Evolutionary conservation across 495 filamentous ascomycete genomes (phyloP), one percentile per base, ranked within the genome.

Genomic region (Niebla homalea): DNA sequence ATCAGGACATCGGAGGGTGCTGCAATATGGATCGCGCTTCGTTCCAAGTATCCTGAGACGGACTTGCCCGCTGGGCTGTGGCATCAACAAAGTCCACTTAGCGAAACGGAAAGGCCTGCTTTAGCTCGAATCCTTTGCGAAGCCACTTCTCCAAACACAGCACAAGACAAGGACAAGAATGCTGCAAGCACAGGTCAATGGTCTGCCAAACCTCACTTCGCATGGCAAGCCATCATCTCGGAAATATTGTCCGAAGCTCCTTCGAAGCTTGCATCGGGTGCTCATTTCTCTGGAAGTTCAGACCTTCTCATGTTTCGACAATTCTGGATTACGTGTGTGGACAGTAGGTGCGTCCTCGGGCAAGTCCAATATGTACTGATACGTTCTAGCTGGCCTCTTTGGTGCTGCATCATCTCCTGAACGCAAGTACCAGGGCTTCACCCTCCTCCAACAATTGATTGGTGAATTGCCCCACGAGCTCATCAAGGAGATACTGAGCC

Each of bases 301-400:
- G 63, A 41, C 51, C 66, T 58, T 45, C 60, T 66, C 59, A 78
- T 38, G 8, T 89, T 95, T 60, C 67, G 69, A 43, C 76, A 84
- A 35, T 89, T 96, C 58, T 98, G 92, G 92, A 78, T 77, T n/a
- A 79, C 85, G 19, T 79, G 83, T 53, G 84, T 97, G 50, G 92
- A 96, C 64, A 78, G 82, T 86, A 62, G 75, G 83, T 75, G 49
- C 6, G 14, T 50, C 16, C 32, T 32, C 4, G 20, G 19, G n/a
- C 43, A 53, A 40, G 41, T 42, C 3, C 35, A 51, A n/a, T 19
- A 3, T 49, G 2, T 12, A 20, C 22, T 55, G 21, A 54, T 29
- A 16, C 2, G 36, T 32, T 37, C 12, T 60, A 89, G 87, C 89
- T 59, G 79, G 81, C 25, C 69, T 96, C 7, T 95, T 96, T 60